phyloP scores from a whole-genome alignment of 768 basidiomycete genomes.

The Tylopilus rubrobrunneus region DNA sequence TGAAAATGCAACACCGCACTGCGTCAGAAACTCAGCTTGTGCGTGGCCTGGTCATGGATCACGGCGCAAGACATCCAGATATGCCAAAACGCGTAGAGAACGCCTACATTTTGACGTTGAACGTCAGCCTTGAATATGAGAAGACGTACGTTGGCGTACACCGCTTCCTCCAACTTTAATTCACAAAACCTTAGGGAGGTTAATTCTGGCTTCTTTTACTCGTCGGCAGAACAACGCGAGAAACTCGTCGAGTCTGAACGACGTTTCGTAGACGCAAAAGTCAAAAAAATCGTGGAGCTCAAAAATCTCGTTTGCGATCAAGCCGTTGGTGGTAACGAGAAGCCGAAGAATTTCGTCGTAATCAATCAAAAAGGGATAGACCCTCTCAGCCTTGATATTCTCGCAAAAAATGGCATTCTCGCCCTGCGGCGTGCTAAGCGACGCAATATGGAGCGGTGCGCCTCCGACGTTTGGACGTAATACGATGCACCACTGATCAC shows the following conservation, averaged over 20 bases:
- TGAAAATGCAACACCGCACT: slow-evolving; percentile 99
- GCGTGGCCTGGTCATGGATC: slow-evolving; percentile 94
- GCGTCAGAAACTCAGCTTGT: slow-evolving; percentile 96
- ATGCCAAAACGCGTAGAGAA: slow-evolving; percentile 99
- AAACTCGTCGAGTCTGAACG: slow-evolving; percentile 98
- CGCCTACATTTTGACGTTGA: slow-evolving; percentile 90
- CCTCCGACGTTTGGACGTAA: slow-evolving; percentile 25
- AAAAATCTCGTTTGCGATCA: slow-evolving; percentile 97
- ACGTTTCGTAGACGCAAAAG: slow-evolving; percentile 87
- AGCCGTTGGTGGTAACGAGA: slow-evolving; percentile 76
- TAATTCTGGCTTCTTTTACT: slow-evolving; percentile 99
- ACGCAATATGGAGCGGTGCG: slow-evolving; percentile 96
- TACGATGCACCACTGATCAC: slow-evolving; percentile 22
- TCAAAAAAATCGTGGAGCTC: slow-evolving; percentile 93
- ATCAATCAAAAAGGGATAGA: slow-evolving; percentile 99
- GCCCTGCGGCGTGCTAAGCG: slow-evolving; percentile 94
- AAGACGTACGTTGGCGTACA: slow-evolving; percentile 77
- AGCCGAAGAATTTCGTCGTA: slow-evolving; percentile 84
- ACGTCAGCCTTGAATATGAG: slow-evolving; percentile 98
- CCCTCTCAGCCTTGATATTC: slow-evolving; percentile 90
- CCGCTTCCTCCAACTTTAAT: slow-evolving; percentile 15
- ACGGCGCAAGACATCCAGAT: slow-evolving; percentile 96
- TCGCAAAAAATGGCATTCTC: slow-evolving; percentile 95
- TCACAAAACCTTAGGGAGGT: slow-evolving; percentile 68
- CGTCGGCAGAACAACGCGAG: slow-evolving; percentile 95